Conservation (phyloP, 306 rosid genomes). For the Cicer bijugum region DNA sequence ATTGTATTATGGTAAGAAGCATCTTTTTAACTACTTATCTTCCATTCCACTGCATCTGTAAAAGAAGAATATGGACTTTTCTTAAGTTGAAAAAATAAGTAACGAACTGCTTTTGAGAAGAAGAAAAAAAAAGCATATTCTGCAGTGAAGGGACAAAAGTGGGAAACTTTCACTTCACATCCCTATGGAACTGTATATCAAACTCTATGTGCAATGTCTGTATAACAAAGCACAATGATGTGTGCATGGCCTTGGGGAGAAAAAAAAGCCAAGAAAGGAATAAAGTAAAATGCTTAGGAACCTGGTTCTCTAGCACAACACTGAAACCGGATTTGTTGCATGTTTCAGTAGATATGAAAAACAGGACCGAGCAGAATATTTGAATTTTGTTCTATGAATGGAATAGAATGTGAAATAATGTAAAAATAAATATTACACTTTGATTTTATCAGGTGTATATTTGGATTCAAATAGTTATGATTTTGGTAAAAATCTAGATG, state of each 20-base stretch:
- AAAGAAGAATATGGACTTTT: slow-evolving; percentile 41
- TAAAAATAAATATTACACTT: neutral
- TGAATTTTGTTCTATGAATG: neutral
- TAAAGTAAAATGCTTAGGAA: slow-evolving; percentile 46
- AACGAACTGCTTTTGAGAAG: slow-evolving; percentile 36
- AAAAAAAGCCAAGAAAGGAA: slow-evolving; percentile 36
- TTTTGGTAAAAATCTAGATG: neutral
- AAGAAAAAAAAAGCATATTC: slow-evolving; percentile 28
- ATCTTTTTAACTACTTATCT: slow-evolving; percentile 32
- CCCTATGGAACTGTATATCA: slow-evolving; percentile 7
- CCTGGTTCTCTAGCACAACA: slow-evolving; percentile 43
- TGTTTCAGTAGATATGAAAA: slow-evolving; percentile 16
- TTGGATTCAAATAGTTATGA: neutral
- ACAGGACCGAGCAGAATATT: neutral
- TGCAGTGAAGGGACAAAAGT: slow-evolving; percentile 23
- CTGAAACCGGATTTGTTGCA: slow-evolving; percentile 39
- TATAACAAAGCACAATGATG: slow-evolving; percentile 37
- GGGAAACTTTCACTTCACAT: slow-evolving; percentile 3
- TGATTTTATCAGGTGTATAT: neutral
- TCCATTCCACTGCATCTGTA: slow-evolving; percentile 35
- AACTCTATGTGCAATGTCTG: neutral
- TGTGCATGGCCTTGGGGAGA: neutral
- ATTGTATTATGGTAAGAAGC: slow-evolving; percentile 40
- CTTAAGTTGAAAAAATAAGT: slow-evolving; percentile 28
- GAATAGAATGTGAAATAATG: neutral